Conservation (phyloP, 768 basidiomycete species). For the Pisolithus albus region DNA sequence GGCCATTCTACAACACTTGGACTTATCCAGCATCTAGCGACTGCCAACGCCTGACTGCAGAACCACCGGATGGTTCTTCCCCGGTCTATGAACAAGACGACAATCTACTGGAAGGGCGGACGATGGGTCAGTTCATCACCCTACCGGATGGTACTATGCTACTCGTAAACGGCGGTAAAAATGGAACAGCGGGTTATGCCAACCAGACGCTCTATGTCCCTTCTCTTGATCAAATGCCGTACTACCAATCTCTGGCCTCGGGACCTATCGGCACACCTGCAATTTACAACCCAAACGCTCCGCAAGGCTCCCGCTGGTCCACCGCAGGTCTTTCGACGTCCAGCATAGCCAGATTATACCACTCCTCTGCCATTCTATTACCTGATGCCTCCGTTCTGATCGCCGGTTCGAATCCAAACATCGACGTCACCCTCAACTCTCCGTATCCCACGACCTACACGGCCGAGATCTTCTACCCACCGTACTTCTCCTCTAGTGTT, state of each 20-base stretch:
- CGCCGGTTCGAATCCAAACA: slow-evolving; percentile 90
- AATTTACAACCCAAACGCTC: slow-evolving; percentile 72
- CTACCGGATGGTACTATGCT: slow-evolving; percentile 76
- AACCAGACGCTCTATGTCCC: slow-evolving; percentile 41
- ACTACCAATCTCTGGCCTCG: slow-evolving; percentile 65
- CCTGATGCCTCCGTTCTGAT: slow-evolving; percentile 82
- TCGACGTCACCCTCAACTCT: slow-evolving; percentile 64
- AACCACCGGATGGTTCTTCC: slow-evolving; percentile 61
- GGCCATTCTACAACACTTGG: slow-evolving; percentile 70
- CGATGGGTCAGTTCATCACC: slow-evolving; percentile 89
- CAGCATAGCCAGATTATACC: slow-evolving; percentile 77
- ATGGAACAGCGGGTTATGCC: slow-evolving; percentile 88
- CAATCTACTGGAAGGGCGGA: slow-evolving; percentile 63
- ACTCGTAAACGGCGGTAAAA: slow-evolving; percentile 73
- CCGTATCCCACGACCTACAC: slow-evolving; percentile 72
- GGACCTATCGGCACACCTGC: slow-evolving; percentile 76
- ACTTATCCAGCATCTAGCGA: slow-evolving; percentile 59
- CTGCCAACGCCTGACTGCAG: slow-evolving; percentile 82
- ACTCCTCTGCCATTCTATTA: slow-evolving; percentile 85
- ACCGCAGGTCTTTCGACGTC: slow-evolving; percentile 55
- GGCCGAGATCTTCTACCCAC: slow-evolving; percentile 87
- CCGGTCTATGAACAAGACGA: slow-evolving; percentile 67
- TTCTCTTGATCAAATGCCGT: slow-evolving; percentile 52
- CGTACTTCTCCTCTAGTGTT: slow-evolving; percentile 65
- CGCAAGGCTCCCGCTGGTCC: slow-evolving; percentile 70